Evolutionary conservation across 257 asterid genomes (phyloP).

Genomic region (Cinchona pubescens): DNA sequence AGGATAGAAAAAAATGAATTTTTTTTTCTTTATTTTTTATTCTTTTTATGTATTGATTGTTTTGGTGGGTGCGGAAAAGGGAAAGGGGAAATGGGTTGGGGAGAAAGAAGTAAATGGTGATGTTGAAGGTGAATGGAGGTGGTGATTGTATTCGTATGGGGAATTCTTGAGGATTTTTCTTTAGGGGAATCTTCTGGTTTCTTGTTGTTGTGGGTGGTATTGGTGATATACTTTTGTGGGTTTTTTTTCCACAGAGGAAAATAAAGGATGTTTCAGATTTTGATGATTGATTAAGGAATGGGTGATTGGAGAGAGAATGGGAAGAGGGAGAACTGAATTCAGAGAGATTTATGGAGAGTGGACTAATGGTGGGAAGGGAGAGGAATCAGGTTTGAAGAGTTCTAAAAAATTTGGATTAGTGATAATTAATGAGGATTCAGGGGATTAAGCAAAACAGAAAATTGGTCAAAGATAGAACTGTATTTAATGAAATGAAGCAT

Average conservation of each 20-base stretch:
- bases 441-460: conserved; percentile 11
- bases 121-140: conserved; percentile 15
- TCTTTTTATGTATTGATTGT: conserved; percentile 6
- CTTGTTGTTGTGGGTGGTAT: conserved; percentile 32
- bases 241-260: conserved; percentile 26
- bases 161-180: conserved; percentile 9
- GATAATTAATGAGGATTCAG: conserved; percentile 27
- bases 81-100: conserved; percentile 17
- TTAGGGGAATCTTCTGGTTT: conserved; percentile 52
- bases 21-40: conserved; percentile 19
- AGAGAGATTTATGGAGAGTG: conserved; percentile 27
- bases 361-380: conserved; percentile 32
- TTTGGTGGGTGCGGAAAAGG: conserved; percentile 16
- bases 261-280: conserved; percentile 15
- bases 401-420: conserved; percentile 18
- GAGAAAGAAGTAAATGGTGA: conserved; percentile 15
- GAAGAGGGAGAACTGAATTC: conserved; percentile 20
- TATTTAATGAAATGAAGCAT: conserved; percentile 22
- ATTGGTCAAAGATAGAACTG: conserved; percentile 40
- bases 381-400: conserved; percentile 35
- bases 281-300: conserved; percentile 36
- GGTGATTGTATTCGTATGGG: conserved; percentile 11
- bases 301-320: conserved; percentile 42
- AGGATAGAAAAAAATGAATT: conserved; percentile 29
- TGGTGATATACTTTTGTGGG: conserved; percentile 23